A percentile compares a stretch with the other conserved stretches of the same genome.
phyloP scores from a whole-genome alignment of 2,329 filamentous ascomycete species.

The Penicillium sp. region DNA sequence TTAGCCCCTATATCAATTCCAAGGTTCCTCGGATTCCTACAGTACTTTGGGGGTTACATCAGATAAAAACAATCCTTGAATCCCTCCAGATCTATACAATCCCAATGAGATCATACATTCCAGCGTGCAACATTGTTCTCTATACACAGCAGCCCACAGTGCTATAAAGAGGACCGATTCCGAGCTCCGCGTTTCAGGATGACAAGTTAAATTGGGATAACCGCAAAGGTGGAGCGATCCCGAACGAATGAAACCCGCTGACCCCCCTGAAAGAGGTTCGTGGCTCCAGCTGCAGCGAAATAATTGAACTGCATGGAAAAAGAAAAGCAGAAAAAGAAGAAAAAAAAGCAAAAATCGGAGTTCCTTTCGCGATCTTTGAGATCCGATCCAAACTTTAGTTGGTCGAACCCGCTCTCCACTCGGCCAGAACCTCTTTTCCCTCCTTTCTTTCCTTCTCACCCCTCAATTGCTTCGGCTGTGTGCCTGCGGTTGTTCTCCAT shows the following conservation, averaged over 20 bases:
- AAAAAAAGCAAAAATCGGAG: not conserved
- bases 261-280: constrained; percentile 19
- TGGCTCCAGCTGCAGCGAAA: not conserved
- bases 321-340: not conserved
- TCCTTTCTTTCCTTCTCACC: constrained; percentile 10
- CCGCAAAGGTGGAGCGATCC: constrained; percentile 22
- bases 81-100: not conserved
- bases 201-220: constrained; percentile 25
- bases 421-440: constrained; percentile 11
- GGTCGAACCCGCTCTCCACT: constrained; percentile 6
- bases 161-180: constrained; percentile 17
- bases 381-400: constrained; percentile 3
- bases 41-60: not conserved
- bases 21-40: not conserved
- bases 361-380: not conserved
- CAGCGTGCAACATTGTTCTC: not conserved
- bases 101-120: constrained; percentile 9
- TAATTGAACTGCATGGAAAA: constrained; percentile 1
- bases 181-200: constrained; percentile 22
- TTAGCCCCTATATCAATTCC: not conserved
- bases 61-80: not conserved
- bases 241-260: constrained; percentile 14
- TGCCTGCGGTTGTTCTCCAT: constrained; percentile 27
- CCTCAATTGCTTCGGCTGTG: constrained; percentile 5
- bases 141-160: not conserved